phyloP scores from a whole-genome alignment of 306 rosid genomes.

The Dryas drummondii region DNA sequence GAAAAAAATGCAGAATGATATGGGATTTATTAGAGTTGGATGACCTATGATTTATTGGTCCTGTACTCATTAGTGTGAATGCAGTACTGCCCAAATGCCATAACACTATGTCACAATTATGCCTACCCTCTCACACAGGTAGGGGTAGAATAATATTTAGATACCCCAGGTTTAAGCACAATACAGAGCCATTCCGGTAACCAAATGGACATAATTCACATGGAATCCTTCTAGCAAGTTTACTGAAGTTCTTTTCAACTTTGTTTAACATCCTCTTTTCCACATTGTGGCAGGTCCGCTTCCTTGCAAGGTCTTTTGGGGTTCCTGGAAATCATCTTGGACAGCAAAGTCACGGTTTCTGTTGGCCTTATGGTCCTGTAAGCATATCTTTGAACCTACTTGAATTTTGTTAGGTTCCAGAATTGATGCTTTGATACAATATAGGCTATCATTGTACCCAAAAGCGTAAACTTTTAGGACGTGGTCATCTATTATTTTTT shows the following conservation, averaged over 20 bases:
- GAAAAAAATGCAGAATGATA: background rate
- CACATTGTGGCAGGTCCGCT: conserved; percentile 70
- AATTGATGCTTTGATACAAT: too few species aligned
- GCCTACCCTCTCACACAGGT: background rate
- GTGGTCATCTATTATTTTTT: background rate
- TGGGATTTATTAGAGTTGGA: conserved; percentile 6
- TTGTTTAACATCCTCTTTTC: background rate
- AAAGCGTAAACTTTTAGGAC: background rate
- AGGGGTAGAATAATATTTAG: background rate
- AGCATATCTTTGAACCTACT: conserved; percentile 28
- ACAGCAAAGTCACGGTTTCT: conserved; percentile 93
- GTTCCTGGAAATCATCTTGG: conserved; percentile 96
- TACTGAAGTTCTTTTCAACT: conserved; percentile 3
- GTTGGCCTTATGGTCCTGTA: conserved; percentile 99
- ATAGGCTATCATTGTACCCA: background rate
- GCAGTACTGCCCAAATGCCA: background rate
- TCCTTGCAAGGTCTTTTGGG: conserved; percentile 87
- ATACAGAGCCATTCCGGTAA: background rate
- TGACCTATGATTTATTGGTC: conserved; percentile 5
- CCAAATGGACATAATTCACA: background rate
- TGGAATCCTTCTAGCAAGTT: conserved; percentile 11
- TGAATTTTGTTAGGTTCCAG: background rate
- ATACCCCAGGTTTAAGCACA: conserved; percentile 4
- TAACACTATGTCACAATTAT: background rate
- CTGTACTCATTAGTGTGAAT: background rate